Evolutionary conservation across 257 asterid genomes (phyloP), one percentile per base, ranked within the genome.

Genomic region (Solanum raphanifolium): DNA sequence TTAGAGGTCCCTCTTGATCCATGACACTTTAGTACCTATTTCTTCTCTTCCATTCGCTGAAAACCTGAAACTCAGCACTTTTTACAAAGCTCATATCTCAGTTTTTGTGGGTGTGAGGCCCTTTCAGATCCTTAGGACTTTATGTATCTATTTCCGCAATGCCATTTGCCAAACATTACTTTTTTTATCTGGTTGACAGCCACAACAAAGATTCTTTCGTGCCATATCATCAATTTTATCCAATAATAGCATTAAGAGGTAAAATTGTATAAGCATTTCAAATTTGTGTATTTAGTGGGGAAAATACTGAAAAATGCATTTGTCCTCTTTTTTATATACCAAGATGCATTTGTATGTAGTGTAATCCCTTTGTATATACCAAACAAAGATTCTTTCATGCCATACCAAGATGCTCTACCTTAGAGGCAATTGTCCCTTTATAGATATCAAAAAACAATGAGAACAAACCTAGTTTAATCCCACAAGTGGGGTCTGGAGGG

Each of bases 21-120:
- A 66, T 62, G 81, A 55, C 62, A 84, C 55, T 62, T 35, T 62
- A 85, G 60, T 66, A 62, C 39, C 87, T 85, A 85, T 85, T 85
- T 66, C 87, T 85, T 55, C 87, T 65, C 81, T 85, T 55, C 87
- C 87, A 85, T 85, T 85, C 38, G 87, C 60, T 85, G 81, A 69
- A 29, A 29, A 20, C 75, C 75, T 68, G 36, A 62, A 38, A n/a
- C 20, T 38, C 76, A 6, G 39, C 87, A 66, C 81, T 85, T 85
- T 62, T 43, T 85, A 31, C 11, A 81, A 60, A 16, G 18, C 39
- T 81, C 85, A 81, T 18, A 81, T 32, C 75, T 69, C 10, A 69
- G 20, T 25, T 66, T 25, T 66, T 66, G 73, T 66, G 73, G 73
- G 5, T 66, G 31, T 66, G 73, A 66, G 73, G 34, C 34, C 34